phyloP scores from a whole-genome alignment of 257 asterid genomes.

The Nemophila menziesii region DNA sequence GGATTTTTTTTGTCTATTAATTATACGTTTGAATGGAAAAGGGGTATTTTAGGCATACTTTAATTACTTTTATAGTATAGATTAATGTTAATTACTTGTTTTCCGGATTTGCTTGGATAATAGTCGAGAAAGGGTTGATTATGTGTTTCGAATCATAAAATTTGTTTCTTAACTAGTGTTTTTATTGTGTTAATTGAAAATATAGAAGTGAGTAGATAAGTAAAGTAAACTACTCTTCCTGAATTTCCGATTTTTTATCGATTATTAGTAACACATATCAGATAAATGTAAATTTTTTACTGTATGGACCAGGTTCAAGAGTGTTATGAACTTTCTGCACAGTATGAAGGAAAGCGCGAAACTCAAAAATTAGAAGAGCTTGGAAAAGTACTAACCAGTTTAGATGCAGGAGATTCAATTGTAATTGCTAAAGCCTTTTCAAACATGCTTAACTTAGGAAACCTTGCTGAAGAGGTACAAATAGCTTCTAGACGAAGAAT shows the following conservation, averaged over 20 bases:
- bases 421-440: slow-evolving; percentile 84
- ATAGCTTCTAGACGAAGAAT: slow-evolving; percentile 85
- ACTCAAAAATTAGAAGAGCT: slow-evolving; percentile 79
- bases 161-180: neutral
- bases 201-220: neutral
- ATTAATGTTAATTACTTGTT: too few relatives aligned
- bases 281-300: neutral
- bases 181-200: neutral
- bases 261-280: neutral
- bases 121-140: neutral
- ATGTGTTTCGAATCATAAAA: neutral
- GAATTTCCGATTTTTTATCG: neutral
- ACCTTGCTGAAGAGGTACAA: slow-evolving; percentile 98
- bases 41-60: too few relatives aligned
- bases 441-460: slow-evolving; percentile 85
- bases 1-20: neutral
- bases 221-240: too few relatives aligned
- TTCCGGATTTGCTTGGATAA: too few relatives aligned
- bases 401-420: slow-evolving; percentile 97
- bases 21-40: neutral
- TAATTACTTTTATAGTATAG: too few relatives aligned
- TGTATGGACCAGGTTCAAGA: slow-evolving; percentile 69
- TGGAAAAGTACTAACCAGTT: slow-evolving; percentile 71
- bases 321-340: slow-evolving; percentile 83
- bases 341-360: slow-evolving; percentile 69